Conservation (phyloP, 371 early-diverging fungal genomes). For the Actinomortierella ambigua region DNA sequence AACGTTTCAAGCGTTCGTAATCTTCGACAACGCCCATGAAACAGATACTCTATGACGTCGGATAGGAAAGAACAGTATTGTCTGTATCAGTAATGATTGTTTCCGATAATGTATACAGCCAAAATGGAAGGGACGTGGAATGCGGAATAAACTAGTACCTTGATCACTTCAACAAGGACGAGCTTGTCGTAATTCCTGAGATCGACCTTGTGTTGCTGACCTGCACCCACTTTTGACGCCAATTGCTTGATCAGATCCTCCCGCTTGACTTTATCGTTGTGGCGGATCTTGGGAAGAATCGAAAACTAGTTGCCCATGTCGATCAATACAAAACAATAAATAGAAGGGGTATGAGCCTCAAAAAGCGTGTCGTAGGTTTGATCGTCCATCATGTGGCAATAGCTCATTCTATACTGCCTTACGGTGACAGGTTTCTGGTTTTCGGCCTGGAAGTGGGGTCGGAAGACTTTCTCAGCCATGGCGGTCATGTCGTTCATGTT, state of each 20-base stretch:
- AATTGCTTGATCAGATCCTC: slow-evolving; percentile 59
- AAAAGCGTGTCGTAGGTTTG: too few relatives aligned
- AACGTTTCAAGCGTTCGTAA: slow-evolving; percentile 66
- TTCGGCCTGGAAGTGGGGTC: slow-evolving; percentile 58
- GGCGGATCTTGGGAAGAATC: slow-evolving; percentile 66
- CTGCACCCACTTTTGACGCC: slow-evolving; percentile 56
- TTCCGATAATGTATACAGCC: background rate
- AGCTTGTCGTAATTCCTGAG: slow-evolving; percentile 63
- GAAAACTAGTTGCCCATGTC: slow-evolving; percentile 58
- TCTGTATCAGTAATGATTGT: background rate
- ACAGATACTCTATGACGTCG: slow-evolving; percentile 59
- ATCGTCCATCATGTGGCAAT: background rate
- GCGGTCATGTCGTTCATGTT: slow-evolving; percentile 62
- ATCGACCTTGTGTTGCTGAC: slow-evolving; percentile 64
- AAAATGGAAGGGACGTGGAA: background rate
- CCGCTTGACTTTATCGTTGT: slow-evolving; percentile 62
- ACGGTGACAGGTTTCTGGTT: slow-evolving; percentile 51
- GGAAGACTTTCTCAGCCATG: slow-evolving; percentile 56
- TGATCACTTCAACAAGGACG: slow-evolving; percentile 73
- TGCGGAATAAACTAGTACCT: slow-evolving; percentile 49
- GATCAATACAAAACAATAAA: too few relatives aligned
- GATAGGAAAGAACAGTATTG: slow-evolving; percentile 1
- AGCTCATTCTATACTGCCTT: slow-evolving; percentile 13
- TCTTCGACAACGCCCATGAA: slow-evolving; percentile 73
- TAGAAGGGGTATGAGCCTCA: background rate